Conservation (phyloP, 805 yeast species). For the Yamadazyma ubonensis region DNA sequence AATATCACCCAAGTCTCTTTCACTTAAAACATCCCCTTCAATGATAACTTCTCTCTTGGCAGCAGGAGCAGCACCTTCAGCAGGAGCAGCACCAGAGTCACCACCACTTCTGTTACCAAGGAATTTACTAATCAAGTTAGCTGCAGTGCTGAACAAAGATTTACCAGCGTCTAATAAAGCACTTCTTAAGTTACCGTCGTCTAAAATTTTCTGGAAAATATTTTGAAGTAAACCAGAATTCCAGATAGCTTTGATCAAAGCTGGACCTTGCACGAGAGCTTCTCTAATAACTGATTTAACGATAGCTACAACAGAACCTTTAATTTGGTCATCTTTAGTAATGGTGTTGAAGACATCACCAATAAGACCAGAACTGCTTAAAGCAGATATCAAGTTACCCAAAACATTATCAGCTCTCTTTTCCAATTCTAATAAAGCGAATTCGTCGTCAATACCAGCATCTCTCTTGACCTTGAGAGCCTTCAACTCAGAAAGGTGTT, state of each 20-base stretch:
- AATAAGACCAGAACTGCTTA: conserved; percentile 38
- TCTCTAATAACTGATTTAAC: conserved; percentile 32
- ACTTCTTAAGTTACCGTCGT: conserved; percentile 32
- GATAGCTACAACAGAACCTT: conserved; percentile 24
- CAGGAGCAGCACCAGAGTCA: conserved; percentile 18
- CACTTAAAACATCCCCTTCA: conserved; percentile 30
- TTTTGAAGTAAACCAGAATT: conserved; percentile 39
- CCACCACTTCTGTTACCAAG: conserved; percentile 18
- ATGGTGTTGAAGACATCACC: conserved; percentile 34
- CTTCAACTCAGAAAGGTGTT: conserved; percentile 32
- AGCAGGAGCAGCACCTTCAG: conserved; percentile 17
- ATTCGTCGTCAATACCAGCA: conserved; percentile 23
- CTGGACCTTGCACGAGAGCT: conserved; percentile 39
- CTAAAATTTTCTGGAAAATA: conserved; percentile 29
- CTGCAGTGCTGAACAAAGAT: conserved; percentile 31
- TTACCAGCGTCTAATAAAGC: conserved; percentile 36
- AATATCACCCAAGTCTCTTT: conserved; percentile 35
- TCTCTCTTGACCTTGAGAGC: conserved; percentile 38
- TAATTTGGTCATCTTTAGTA: conserved; percentile 32
- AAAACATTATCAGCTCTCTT: conserved; percentile 38
- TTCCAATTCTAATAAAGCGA: conserved; percentile 25
- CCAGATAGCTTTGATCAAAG: conserved; percentile 40
- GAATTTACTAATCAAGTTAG: conserved; percentile 23
- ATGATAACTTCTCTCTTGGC: conserved; percentile 18
- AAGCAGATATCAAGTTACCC: conserved; percentile 35